Evolutionary conservation across 78 protist species (phyloP), one percentile per base, ranked within the genome.

Genomic region (Emiliania huxleyi): DNA sequence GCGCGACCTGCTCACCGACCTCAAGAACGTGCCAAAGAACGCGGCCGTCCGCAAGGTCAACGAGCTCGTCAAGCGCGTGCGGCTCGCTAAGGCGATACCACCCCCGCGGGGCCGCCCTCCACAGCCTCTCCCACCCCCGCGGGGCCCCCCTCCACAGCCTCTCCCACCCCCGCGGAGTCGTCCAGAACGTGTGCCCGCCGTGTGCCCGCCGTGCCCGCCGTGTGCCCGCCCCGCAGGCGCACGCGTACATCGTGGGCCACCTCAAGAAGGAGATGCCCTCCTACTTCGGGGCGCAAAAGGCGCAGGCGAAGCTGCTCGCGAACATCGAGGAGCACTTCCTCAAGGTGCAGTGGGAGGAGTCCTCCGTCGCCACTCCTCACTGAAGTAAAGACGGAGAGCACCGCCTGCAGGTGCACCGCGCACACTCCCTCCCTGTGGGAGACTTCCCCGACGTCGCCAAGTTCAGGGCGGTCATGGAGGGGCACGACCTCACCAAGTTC

Each of bases 61-160:
- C 90, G 97, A 96, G 69, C 79, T 97, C 12, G 98, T 97, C 56
- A 97, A 97, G 73, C 94, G 98, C 37, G 94, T 97, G 87, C 89
- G 97, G 35, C 69, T 84, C 18, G 96, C 89, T 0, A 77, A 84
- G 38, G 96, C n/a, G n/a, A n/a, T n/a, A n/a, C n/a, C n/a, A n/a
- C n/a, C n/a, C n/a, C n/a, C n/a, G n/a, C n/a, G n/a, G n/a, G n/a
- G n/a, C n/a, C n/a, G n/a, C n/a, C n/a, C n/a, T n/a, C n/a, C n/a
- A n/a, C n/a, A n/a, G n/a, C n/a, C n/a, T n/a, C n/a, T n/a, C n/a
- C n/a, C n/a, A n/a, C n/a, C n/a, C n/a, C n/a, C n/a, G n/a, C n/a
- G n/a, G n/a, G n/a, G n/a, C n/a, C n/a, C n/a, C n/a, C n/a, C n/a
- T n/a, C n/a, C n/a, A n/a, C n/a, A n/a, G n/a, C n/a, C n/a, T n/a